Percentiles rank a stretch among this genome's conserved stretches.
Evolutionary conservation across 192 early-diverging fungal genomes (phyloP).

Genomic region (Backusella tuberculispora): DNA sequence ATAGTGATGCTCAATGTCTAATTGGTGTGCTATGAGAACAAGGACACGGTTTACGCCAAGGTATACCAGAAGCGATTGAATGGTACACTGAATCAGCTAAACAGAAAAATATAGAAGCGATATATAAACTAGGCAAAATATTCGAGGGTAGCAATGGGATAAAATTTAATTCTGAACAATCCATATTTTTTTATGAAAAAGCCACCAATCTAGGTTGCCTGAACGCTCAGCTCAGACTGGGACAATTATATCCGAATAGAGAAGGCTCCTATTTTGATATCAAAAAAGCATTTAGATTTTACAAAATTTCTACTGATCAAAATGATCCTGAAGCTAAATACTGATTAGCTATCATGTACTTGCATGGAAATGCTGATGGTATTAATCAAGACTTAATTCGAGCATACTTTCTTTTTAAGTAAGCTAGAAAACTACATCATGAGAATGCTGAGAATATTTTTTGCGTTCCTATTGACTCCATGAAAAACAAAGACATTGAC

Average conservation of each 20-base stretch:
- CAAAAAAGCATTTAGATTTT: slow-evolving; percentile 30
- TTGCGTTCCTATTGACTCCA: too few species aligned
- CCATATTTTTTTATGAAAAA: slow-evolving; percentile 4
- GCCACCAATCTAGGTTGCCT: background rate
- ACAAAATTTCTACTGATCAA: slow-evolving; percentile 16
- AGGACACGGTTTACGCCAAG: background rate
- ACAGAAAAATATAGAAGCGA: background rate
- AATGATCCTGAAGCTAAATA: background rate
- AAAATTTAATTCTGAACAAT: background rate
- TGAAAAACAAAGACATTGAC: too few species aligned
- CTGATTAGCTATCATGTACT: background rate
- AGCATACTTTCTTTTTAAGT: too few species aligned
- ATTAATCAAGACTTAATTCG: slow-evolving; percentile 23
- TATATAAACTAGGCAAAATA: background rate
- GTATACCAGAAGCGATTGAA: background rate
- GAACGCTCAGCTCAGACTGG: background rate
- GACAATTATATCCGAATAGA: background rate
- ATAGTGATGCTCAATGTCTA: background rate
- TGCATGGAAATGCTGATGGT: slow-evolving; percentile 28
- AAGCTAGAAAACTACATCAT: too few species aligned
- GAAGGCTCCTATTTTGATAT: slow-evolving; percentile 13
- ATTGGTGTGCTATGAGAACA: background rate
- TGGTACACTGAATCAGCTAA: background rate
- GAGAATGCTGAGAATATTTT: too few species aligned
- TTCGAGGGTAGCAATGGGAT: background rate